Base-by-base conservation (phyloP, 257 asterid genomes). In the Solanum sparsipilum region DNA sequence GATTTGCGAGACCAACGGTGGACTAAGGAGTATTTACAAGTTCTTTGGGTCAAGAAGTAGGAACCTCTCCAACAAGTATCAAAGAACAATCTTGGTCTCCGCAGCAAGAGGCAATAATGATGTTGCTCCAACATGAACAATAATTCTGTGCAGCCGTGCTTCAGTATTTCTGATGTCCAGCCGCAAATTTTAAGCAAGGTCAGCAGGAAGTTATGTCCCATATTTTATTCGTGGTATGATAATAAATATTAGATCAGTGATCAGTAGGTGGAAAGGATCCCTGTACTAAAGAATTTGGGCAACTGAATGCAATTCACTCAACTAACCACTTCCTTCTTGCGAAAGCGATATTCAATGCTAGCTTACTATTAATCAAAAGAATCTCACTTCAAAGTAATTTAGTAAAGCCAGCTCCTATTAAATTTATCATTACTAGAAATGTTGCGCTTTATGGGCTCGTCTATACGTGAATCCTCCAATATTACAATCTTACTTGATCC, bases 21-120 rank as follows among this genome's bases (percentile, higher is more conserved):
- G 70, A 48, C 41, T 6, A 29, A 44, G 85, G 65, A 44, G 70
- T 48, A 31, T 82, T 20, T 18, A 48, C 25, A 48, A 82, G 85
- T 18, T 82, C 12, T 82, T 48, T 20, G 20, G 86, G 39, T 82
- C 31, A 82, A 48, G 44, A 82, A 48, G 31, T 31, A 48, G 44
- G 86, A 82, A 82, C 12, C 44, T 31, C 67, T 46, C 85, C 29
- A 82, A 48, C 70, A 18, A 48, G 31, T 82, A 96, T 95, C 88
- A 97, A 90, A 88, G 98, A 96, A 70, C 97, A 98, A 85, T 96
- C 96, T 93, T 97, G 98, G 83, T 97, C 98, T 97, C 98, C 86
- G 95, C 96, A 31, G 98, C 96, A 82, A 95, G 98, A 79, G 98
- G 98, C 91, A 96, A 91, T 85, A 98, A 97, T 81, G 99, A 98